Evolutionary conservation across 805 yeast genomes (phyloP).

Genomic region (Teunomyces lycoperdinae): DNA sequence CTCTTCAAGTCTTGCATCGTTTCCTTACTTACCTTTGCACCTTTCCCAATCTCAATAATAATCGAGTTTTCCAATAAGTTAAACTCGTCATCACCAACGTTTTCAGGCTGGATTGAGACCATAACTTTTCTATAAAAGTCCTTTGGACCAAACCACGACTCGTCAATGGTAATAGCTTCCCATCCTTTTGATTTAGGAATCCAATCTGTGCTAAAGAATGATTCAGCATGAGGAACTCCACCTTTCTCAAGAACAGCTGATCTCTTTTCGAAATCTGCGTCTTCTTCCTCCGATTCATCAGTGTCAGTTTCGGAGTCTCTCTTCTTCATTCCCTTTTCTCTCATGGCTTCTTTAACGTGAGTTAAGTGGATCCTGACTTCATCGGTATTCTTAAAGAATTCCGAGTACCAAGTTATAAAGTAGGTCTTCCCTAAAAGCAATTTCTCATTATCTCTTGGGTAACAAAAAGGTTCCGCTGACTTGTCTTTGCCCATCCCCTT

Average conservation of each 20-base stretch:
- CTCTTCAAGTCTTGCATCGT: constrained; percentile 42
- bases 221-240: constrained; percentile 28
- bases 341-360: constrained; percentile 53
- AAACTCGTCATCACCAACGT: constrained; percentile 63
- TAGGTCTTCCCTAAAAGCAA: constrained; percentile 62
- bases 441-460: constrained; percentile 62
- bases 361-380: constrained; percentile 68
- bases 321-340: constrained; percentile 57
- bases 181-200: constrained; percentile 56
- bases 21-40: constrained; percentile 52
- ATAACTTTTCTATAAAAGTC: constrained; percentile 55
- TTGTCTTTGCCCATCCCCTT: constrained; percentile 59
- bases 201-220: constrained; percentile 77
- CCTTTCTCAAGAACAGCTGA: constrained; percentile 38
- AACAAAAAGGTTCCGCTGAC: constrained; percentile 78
- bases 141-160: constrained; percentile 56
- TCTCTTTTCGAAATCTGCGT: constrained; percentile 11
- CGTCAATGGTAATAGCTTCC: constrained; percentile 57
- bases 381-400: constrained; percentile 55
- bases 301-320: constrained; percentile 21
- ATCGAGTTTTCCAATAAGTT: constrained; percentile 43
- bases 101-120: constrained; percentile 72
- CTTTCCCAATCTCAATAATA: constrained; percentile 47
- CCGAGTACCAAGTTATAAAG: constrained; percentile 79
- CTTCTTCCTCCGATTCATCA: not conserved